Evolutionary conservation across 1,139 yeast species (phyloP).

Genomic region (Protomyces lactucae-debilis): DNA sequence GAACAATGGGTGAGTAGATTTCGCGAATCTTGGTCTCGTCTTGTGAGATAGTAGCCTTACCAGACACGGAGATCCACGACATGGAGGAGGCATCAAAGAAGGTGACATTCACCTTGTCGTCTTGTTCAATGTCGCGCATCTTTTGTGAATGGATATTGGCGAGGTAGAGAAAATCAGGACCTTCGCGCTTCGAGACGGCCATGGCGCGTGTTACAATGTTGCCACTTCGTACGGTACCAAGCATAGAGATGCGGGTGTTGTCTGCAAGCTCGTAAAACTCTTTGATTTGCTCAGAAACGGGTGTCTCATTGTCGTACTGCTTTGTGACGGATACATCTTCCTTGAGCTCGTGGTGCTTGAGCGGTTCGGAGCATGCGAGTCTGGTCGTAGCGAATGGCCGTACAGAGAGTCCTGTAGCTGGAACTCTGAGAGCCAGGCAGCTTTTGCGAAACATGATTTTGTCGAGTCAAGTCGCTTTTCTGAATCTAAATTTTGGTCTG

Average conservation of each 20-base stretch:
- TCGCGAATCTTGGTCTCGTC: slow-evolving; percentile 14
- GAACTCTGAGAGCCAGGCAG: not conserved
- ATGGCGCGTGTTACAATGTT: slow-evolving; percentile 17
- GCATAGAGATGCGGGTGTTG: slow-evolving; percentile 15
- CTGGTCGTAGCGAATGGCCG: not conserved
- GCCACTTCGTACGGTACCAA: slow-evolving; percentile 14
- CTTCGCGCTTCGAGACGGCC: slow-evolving; percentile 21
- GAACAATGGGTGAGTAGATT: slow-evolving; percentile 17
- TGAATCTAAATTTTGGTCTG: too few relatives aligned
- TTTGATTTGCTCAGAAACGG: slow-evolving; percentile 7
- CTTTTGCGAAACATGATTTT: not conserved
- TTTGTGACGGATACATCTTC: slow-evolving; percentile 21
- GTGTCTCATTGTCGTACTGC: slow-evolving; percentile 22
- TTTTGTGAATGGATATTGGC: slow-evolving; percentile 18
- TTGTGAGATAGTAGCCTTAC: slow-evolving; percentile 20
- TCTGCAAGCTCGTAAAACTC: slow-evolving; percentile 22
- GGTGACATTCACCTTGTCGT: slow-evolving; percentile 3
- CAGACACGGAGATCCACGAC: slow-evolving; percentile 17
- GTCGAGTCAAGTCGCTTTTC: too few relatives aligned
- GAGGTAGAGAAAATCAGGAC: slow-evolving; percentile 17
- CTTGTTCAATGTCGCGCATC: slow-evolving; percentile 1
- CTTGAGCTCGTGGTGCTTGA: slow-evolving; percentile 7
- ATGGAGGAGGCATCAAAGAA: slow-evolving; percentile 16
- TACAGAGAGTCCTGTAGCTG: not conserved
- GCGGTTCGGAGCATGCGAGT: slow-evolving; percentile 39